Evolutionary conservation across 2,329 filamentous ascomycete genomes (phyloP), one percentile per base, ranked within the genome.

Genomic region (Aaosphaeria pasadenensis): DNA sequence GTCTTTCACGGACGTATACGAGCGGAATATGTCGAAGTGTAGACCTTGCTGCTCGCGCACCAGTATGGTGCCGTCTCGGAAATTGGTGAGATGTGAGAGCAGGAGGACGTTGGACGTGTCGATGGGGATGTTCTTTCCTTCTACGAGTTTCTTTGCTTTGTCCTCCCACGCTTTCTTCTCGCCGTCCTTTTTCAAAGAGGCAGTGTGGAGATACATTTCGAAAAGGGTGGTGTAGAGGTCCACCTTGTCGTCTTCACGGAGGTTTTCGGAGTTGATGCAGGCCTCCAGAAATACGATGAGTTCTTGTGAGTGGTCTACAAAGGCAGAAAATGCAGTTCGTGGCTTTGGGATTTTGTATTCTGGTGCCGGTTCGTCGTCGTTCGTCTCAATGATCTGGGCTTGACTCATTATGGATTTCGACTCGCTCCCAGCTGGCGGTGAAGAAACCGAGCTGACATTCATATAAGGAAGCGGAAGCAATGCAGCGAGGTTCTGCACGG

Each of bases 171-270:
- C 82, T 58, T 87, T 82, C 54, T 86, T 85, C 53, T 91, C 80
- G 32, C 70, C 65, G 69, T 85, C 85, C 60, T 85, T 88, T 62
- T 86, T 86, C 49, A 86, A 83, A 50, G 85, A 87, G 24, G 92
- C 88, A 59, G 91, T 94, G 69, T 95, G 88, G 6, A 99, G 77
- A 64, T 97, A 99, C 88, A 99, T 97, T 70, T 99, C 95, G 64
- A 99, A 97, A 11, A 99, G 71, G 0, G 95, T 96, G 0, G 92
- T 97, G 63, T 94, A 94, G 11, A 99, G 78, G 67, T 99, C 95
- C 1, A 86, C 82, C 54, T 85, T 88, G 64, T 96, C 88, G 6
- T 84, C 80, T 33, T 88, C 78, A 17, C 83, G 84, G n/a, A 95
- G 71, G 24, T 81, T 79, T 17, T 84, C 77, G 49, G 91, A 86